Percentiles rank a stretch among this genome's conserved stretches.
Conservation (phyloP, 2,329 filamentous ascomycete genomes). For the Colletotrichum truncatum region DNA sequence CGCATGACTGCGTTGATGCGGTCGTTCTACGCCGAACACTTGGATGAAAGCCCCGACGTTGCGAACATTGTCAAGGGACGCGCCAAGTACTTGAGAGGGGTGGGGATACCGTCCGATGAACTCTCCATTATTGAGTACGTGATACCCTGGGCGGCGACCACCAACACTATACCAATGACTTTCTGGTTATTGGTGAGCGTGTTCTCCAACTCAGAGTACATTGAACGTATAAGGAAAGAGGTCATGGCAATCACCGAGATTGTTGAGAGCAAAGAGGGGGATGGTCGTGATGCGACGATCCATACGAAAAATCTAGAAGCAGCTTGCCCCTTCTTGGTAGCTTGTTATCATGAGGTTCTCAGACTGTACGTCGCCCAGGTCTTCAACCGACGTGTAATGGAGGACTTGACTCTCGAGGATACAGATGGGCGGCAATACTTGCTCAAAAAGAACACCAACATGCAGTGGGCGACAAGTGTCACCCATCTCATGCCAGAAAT, state of each 20-base stretch:
- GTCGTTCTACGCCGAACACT: slow-evolving; percentile 39
- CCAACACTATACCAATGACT: slow-evolving; percentile 47
- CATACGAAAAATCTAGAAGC: slow-evolving; percentile 45
- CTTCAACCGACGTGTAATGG: slow-evolving; percentile 47
- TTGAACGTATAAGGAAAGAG: slow-evolving; percentile 41
- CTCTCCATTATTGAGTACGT: slow-evolving; percentile 41
- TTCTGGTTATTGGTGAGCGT: slow-evolving; percentile 47
- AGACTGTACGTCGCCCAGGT: slow-evolving; percentile 47
- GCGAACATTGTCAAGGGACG: slow-evolving; percentile 41
- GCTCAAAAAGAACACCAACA: slow-evolving; percentile 35
- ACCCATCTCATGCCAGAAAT: slow-evolving; percentile 33
- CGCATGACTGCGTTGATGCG: slow-evolving; percentile 36
- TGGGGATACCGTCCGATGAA: slow-evolving; percentile 38
- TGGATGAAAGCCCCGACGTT: slow-evolving; percentile 37
- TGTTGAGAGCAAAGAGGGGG: background rate
- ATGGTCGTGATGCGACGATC: slow-evolving; percentile 37
- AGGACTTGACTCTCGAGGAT: slow-evolving; percentile 46
- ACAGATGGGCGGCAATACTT: slow-evolving; percentile 34
- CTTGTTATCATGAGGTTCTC: slow-evolving; percentile 53
- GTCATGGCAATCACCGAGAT: slow-evolving; percentile 33
- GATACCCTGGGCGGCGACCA: slow-evolving; percentile 40
- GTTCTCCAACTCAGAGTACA: slow-evolving; percentile 36
- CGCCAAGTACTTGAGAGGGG: slow-evolving; percentile 36
- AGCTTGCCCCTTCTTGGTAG: slow-evolving; percentile 49
- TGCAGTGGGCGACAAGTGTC: slow-evolving; percentile 38